Percentiles rank a stretch among this genome's conserved stretches.
Evolutionary conservation across 352 stramenopile species (phyloP).

Genomic region (Pythium scleroteichum): DNA sequence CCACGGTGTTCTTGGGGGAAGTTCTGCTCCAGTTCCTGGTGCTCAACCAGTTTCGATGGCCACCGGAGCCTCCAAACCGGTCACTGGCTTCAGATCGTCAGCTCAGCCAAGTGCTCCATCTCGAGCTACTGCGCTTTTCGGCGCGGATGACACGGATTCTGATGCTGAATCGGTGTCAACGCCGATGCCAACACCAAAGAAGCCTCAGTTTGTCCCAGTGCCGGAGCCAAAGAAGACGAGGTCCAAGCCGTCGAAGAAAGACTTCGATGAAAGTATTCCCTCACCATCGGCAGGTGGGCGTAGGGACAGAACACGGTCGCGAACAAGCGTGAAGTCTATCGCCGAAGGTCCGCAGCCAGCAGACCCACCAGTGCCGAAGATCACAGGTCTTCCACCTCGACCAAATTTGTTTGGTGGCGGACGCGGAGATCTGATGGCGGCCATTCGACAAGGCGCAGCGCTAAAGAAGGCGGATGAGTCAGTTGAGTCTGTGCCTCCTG

Average conservation of each 20-base stretch:
- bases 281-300: neutral
- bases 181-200: constrained; percentile 21
- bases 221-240: constrained; percentile 21
- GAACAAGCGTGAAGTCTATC: constrained; percentile 23
- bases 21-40: constrained; percentile 11
- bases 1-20: constrained; percentile 27
- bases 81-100: neutral
- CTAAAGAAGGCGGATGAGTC: constrained; percentile 43
- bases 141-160: constrained; percentile 50
- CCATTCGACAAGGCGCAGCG: constrained; percentile 68
- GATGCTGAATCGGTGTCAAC: constrained; percentile 60
- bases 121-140: constrained; percentile 52
- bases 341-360: neutral
- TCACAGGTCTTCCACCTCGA: constrained; percentile 51
- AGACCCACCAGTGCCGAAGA: constrained; percentile 27
- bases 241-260: constrained; percentile 30
- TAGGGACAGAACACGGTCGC: constrained; percentile 26
- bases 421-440: constrained; percentile 72
- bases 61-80: constrained; percentile 5
- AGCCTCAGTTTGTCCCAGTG: constrained; percentile 9
- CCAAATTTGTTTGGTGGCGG: constrained; percentile 71
- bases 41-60: neutral
- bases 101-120: constrained; percentile 9
- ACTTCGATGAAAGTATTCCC: constrained; percentile 17
- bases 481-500: neutral